Evolutionary conservation across 2,329 filamentous ascomycete species (phyloP).

Genomic region (Epichloe hybrida): DNA sequence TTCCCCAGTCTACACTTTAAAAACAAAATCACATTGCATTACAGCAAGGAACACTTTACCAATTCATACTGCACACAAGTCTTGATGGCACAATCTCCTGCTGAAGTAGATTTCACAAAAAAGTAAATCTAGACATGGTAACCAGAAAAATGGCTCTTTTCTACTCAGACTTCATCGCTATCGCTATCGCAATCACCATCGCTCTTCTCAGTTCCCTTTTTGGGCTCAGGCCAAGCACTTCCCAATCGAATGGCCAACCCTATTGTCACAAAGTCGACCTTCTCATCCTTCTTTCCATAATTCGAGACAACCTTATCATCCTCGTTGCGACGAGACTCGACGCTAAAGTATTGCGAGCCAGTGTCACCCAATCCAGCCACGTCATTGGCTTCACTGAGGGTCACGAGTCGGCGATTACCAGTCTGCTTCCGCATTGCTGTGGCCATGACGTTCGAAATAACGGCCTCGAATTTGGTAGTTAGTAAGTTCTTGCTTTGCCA

Average conservation of each 20-base stretch:
- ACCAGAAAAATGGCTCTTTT: not conserved
- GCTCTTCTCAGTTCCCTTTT: constrained; percentile 7
- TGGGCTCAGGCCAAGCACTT: constrained; percentile 11
- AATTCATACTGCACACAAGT: too few species aligned
- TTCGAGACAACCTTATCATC: constrained; percentile 12
- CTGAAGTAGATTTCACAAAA: too few species aligned
- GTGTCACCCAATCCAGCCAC: constrained; percentile 41
- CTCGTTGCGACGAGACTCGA: constrained; percentile 15
- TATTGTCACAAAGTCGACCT: constrained; percentile 18
- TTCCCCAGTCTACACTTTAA: not conserved
- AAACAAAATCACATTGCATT: not conserved
- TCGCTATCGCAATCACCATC: constrained; percentile 3
- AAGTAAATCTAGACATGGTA: too few species aligned
- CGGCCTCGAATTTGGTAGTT: constrained; percentile 7
- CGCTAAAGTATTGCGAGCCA: constrained; percentile 23
- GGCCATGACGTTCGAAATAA: constrained; percentile 22
- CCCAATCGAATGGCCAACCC: constrained; percentile 8
- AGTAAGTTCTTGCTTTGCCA: constrained; percentile 6
- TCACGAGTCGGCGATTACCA: constrained; percentile 35
- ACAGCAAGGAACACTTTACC: too few species aligned
- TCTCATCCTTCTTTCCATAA: constrained; percentile 10
- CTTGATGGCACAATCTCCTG: too few species aligned
- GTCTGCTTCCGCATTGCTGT: constrained; percentile 18
- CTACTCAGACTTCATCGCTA: not conserved
- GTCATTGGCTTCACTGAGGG: constrained; percentile 43